These are phyloP conservation scores for Pseudocercospora cruenta DNA, from an alignment of 2,329 filamentous ascomycete genomes.

Conservation along the genomic window DNA sequence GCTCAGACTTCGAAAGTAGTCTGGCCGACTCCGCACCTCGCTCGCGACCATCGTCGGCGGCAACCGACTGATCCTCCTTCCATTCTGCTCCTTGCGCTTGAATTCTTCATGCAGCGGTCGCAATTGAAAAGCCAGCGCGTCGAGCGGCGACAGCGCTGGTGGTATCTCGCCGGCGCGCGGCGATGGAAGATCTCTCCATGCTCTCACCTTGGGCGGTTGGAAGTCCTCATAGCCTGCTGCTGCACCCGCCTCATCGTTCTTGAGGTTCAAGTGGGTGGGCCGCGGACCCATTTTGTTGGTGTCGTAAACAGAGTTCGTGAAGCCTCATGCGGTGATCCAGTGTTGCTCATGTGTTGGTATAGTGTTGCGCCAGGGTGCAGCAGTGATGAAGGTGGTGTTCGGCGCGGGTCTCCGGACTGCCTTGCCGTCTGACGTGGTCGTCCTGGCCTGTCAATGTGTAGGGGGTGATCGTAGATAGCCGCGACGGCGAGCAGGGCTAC, in stretches of 20 bases:
- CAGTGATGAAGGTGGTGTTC: not conserved
- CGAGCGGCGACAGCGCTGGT: constrained; percentile 88
- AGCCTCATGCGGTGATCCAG: constrained; percentile 11
- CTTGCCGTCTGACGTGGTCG: constrained; percentile 7
- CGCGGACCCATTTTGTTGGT: constrained; percentile 35
- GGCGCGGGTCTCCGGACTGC: constrained; percentile 2
- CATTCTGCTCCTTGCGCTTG: constrained; percentile 66
- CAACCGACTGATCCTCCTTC: constrained; percentile 80
- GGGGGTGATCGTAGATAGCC: not conserved
- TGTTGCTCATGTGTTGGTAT: constrained; percentile 1
- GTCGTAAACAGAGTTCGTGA: constrained; percentile 7
- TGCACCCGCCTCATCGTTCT: constrained; percentile 3
- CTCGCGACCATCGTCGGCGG: constrained; percentile 82
- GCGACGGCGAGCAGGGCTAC: not conserved
- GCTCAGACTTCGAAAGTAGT: constrained; percentile 80
- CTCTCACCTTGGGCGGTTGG: constrained; percentile 32
- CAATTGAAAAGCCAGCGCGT: constrained; percentile 92
- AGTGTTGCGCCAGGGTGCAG: constrained; percentile 3
- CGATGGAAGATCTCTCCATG: constrained; percentile 48
- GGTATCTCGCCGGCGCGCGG: constrained; percentile 65
- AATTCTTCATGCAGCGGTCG: constrained; percentile 69
- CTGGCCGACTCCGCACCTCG: constrained; percentile 75
- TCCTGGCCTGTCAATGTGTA: not conserved
- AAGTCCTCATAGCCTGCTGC: constrained; percentile 25
- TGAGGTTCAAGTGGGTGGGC: constrained; percentile 32